Evolutionary conservation across 179 eudicot genomes (phyloP).

Genomic region (Gypsophila paniculata): DNA sequence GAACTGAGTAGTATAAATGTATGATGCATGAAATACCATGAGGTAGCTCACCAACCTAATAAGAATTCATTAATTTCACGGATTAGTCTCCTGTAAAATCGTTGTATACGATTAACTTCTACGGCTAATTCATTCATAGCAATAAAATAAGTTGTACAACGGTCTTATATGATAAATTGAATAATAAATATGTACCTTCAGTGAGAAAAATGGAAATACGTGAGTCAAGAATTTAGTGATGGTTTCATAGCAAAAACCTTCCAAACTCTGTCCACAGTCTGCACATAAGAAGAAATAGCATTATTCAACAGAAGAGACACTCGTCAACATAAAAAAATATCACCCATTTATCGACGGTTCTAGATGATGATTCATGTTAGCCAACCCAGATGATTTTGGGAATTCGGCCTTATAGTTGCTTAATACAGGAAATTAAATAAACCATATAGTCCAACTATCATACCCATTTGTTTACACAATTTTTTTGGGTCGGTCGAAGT

Average conservation of each 20-base stretch:
- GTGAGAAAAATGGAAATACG: not conserved
- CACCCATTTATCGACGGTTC: too few species aligned
- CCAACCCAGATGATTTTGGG: too few species aligned
- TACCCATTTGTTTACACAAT: too few species aligned
- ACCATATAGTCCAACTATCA: too few species aligned
- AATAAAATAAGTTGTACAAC: too few species aligned
- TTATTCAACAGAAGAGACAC: not conserved
- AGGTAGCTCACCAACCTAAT: slow-evolving; percentile 2
- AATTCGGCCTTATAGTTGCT: not conserved
- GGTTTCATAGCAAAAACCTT: slow-evolving; percentile 24
- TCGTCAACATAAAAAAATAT: not conserved
- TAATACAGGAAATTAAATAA: not conserved
- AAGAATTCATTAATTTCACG: not conserved
- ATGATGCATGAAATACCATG: not conserved
- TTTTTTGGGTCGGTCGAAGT: too few species aligned
- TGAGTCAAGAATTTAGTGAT: slow-evolving; percentile 10
- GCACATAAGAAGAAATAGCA: slow-evolving; percentile 18
- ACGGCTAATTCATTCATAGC: too few species aligned
- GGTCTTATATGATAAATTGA: not conserved
- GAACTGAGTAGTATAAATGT: not conserved
- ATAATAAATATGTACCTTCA: not conserved
- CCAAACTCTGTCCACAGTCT: slow-evolving; percentile 34
- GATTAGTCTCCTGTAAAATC: too few species aligned
- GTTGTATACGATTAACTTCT: too few species aligned
- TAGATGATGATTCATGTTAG: too few species aligned